Evolutionary conservation across 176 grass and related monocot genomes (phyloP), one percentile per base, ranked within the genome.

Genomic region (Stipa capillata): DNA sequence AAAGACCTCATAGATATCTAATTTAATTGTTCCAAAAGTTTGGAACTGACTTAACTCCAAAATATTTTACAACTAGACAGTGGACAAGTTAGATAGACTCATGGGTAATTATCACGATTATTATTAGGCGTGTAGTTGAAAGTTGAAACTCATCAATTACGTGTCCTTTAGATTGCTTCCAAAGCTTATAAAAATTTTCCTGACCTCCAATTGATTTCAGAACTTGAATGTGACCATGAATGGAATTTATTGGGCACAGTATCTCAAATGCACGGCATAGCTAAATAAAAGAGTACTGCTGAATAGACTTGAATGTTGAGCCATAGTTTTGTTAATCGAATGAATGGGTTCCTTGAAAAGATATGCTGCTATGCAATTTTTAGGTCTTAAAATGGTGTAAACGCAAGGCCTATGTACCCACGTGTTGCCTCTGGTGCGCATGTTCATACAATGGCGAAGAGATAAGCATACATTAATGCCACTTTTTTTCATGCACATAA

Each of bases 171-270:
- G n/a, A 74, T 88, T 84, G 76, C 72, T 69, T 79, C 18, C 0
- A 66, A 58, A 74, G 51, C 10, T 69, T 52, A 50, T 54, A 81
- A 59, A 69, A n/a, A 42, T 42, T 94, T 82, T 36, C 91, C 76
- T 74, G 78, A 9, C 34, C 53, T 77, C 58, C 47, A 62, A 65
- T 58, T 90, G 61, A 85, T 85, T 74, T 90, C 84, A 74, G 60
- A 83, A 94, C 81, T 90, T 92, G 79, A 91, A 90, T 92, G 89
- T 71, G 56, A 55, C 52, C 82, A 83, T 83, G 51, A 96, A 96
- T 92, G 93, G 57, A 82, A 90, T 90, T 92, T 85, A 90, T 79
- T 92, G 81, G 78, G 69, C 56, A 88, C 80, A 85, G 60, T 76
- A 61, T 75, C 81, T 91, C 80, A 82, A 94, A 91, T 84, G 86